Evolutionary conservation across 257 asterid species (phyloP).

Genomic region (Rhazya stricta): DNA sequence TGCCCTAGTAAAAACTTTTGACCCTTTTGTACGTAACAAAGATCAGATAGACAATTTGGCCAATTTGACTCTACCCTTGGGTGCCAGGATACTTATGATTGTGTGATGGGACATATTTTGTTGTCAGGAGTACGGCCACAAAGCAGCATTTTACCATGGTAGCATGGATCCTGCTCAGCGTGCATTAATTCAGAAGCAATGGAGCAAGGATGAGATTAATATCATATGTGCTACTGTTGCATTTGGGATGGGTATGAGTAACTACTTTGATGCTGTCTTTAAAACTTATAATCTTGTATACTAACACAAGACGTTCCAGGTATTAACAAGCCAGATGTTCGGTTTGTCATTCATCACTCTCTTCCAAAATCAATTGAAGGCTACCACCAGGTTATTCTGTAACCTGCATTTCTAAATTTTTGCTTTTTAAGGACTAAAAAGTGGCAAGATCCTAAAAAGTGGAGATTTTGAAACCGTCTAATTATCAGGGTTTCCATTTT

Average conservation of each 20-base stretch:
- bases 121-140: constrained; percentile 74
- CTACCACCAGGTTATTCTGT: constrained; percentile 74
- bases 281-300: constrained; percentile 10
- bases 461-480: background rate
- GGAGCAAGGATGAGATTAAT: constrained; percentile 98
- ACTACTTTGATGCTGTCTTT: constrained; percentile 22
- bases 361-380: constrained; percentile 99
- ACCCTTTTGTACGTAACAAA: background rate
- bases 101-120: constrained; percentile 17
- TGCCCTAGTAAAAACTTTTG: background rate
- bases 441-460: background rate
- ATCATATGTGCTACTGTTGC: constrained; percentile 97
- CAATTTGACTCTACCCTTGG: no score
- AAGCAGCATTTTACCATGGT: constrained; percentile 91
- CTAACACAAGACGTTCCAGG: constrained; percentile 48
- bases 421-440: constrained; percentile 8
- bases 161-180: constrained; percentile 84
- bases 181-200: constrained; percentile 67
- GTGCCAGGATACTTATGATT: constrained; percentile 19
- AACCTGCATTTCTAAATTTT: constrained; percentile 18
- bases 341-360: constrained; percentile 98
- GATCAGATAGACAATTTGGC: background rate
- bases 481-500: constrained; percentile 14
- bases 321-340: constrained; percentile 98
- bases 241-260: constrained; percentile 83